Evolutionary conservation across 1,284 basidiomycete genomes (phyloP).

Genomic region (Agaricales sp.): DNA sequence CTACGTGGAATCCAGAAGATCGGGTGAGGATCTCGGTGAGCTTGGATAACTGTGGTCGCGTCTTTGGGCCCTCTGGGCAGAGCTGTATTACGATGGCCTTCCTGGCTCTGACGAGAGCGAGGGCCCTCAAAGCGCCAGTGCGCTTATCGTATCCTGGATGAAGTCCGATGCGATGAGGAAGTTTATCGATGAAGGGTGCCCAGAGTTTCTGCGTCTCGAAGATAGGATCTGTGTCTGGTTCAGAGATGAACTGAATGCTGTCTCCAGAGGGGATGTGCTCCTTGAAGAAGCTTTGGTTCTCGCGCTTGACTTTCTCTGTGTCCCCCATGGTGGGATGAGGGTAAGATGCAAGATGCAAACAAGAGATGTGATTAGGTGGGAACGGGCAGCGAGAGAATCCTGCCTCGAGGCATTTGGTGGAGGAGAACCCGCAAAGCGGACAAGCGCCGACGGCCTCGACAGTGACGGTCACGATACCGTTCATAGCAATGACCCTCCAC

Average conservation of each 20-base stretch:
- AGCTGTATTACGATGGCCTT: background rate
- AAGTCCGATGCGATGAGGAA: background rate
- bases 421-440: background rate
- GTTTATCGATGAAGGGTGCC: background rate
- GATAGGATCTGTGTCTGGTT: background rate
- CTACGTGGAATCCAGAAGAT: conserved; percentile 19
- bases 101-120: background rate
- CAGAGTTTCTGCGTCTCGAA: background rate
- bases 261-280: background rate
- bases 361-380: background rate
- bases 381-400: background rate
- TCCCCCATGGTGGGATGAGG: background rate
- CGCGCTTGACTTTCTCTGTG: background rate
- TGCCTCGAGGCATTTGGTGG: background rate
- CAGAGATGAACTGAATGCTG: background rate
- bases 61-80: background rate
- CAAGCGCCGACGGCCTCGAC: background rate
- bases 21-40: conserved; percentile 19
- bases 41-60: background rate
- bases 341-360: background rate
- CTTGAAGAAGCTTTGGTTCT: background rate
- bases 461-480: background rate
- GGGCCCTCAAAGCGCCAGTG: background rate
- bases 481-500: background rate
- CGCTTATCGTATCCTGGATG: background rate